These are phyloP conservation scores for Epichloe aotearoae DNA, from an alignment of 2,329 filamentous ascomycete species.

Conservation along the genomic window DNA sequence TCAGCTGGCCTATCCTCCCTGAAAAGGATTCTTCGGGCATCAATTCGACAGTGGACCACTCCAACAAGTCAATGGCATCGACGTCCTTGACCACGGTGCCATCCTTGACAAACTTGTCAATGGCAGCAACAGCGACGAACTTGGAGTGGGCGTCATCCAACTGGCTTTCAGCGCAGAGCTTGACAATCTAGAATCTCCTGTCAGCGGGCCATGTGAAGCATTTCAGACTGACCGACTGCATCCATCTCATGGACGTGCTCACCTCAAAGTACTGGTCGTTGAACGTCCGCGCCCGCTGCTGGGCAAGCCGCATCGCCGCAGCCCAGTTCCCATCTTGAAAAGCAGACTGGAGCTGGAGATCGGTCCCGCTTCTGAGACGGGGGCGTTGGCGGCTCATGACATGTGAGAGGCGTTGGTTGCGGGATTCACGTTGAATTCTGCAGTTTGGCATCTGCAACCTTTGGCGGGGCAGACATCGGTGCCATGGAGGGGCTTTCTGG, in stretches of 20 bases:
- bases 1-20: constrained; percentile 35
- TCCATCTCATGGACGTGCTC: background rate
- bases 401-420: constrained; percentile 4
- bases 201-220: constrained; percentile 1
- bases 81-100: constrained; percentile 33
- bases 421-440: background rate
- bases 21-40: constrained; percentile 27
- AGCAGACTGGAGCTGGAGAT: constrained; percentile 40
- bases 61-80: constrained; percentile 39
- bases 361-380: constrained; percentile 34
- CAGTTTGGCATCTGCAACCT: no score
- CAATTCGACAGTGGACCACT: constrained; percentile 35
- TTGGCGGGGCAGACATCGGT: constrained; percentile 1
- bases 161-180: constrained; percentile 37
- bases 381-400: constrained; percentile 23
- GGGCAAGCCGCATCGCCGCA: constrained; percentile 35
- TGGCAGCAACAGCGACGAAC: constrained; percentile 28
- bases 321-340: constrained; percentile 43
- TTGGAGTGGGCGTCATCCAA: constrained; percentile 35
- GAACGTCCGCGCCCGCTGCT: constrained; percentile 33
- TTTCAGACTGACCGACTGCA: no score
- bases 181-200: constrained; percentile 25
- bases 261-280: constrained; percentile 46
- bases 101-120: constrained; percentile 34
- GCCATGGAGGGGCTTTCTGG: background rate